Evolutionary conservation across 2,329 filamentous ascomycete genomes (phyloP).

Genomic region (Blastomyces percursus): DNA sequence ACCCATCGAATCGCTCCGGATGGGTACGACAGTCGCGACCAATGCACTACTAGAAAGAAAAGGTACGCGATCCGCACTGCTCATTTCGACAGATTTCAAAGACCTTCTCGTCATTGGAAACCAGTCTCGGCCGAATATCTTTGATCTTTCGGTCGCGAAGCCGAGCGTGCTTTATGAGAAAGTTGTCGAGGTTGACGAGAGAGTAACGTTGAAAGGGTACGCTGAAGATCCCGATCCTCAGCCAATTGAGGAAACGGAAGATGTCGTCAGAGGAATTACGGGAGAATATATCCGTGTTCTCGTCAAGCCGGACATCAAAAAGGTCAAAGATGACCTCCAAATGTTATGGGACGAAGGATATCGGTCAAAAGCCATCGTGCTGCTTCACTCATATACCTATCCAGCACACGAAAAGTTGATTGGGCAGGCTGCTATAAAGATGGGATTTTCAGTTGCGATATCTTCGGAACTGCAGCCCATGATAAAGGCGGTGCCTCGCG

Average conservation of each 20-base stretch:
- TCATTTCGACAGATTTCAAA: constrained; percentile 77
- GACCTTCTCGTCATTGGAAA: constrained; percentile 85
- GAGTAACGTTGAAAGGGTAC: constrained; percentile 42
- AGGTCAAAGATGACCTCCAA: constrained; percentile 49
- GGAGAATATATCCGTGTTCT: constrained; percentile 60
- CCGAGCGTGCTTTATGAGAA: constrained; percentile 74
- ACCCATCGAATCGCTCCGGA: constrained; percentile 51
- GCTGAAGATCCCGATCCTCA: constrained; percentile 51
- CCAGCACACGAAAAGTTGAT: constrained; percentile 72
- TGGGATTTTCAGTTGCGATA: constrained; percentile 71
- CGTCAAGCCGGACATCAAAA: constrained; percentile 46
- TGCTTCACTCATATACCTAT: constrained; percentile 86
- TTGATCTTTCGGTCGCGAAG: constrained; percentile 75
- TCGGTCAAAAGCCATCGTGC: constrained; percentile 69
- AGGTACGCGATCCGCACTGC: constrained; percentile 73
- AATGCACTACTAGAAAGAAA: constrained; percentile 84
- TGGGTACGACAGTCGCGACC: constrained; percentile 90
- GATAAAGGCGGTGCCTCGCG: constrained; percentile 72
- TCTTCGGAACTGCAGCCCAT: constrained; percentile 73
- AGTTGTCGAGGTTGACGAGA: constrained; percentile 78
- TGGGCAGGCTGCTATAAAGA: constrained; percentile 63
- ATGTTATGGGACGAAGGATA: constrained; percentile 59
- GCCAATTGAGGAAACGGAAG: constrained; percentile 61
- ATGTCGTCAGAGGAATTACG: constrained; percentile 47
- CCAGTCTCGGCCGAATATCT: constrained; percentile 79